Base-by-base conservation (phyloP, 176 grass and related monocot species). In the Tuctoria greenei region DNA sequence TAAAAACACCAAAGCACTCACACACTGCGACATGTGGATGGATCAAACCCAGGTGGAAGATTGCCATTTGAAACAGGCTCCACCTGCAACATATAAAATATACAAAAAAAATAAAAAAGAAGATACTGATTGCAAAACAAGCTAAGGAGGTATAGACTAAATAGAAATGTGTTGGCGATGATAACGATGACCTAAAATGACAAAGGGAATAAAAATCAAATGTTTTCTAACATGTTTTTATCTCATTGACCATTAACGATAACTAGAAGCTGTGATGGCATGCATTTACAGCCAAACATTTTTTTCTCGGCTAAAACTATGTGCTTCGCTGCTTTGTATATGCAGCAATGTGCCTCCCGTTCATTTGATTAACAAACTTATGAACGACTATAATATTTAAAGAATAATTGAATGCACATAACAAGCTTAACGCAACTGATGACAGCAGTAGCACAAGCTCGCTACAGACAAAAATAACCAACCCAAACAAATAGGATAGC, bases 31-130 rank as follows among this genome's bases (percentile, higher is more conserved):
- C 91, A 93, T 74, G 91, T 88, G 73, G 91, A 93, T 56, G 91
- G 79, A 88, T 93, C 91, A 88, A 93, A 93, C 66, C 91, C 88
- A 74, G 91, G 91, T 21, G 91, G 91, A 76, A 93, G 91, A 81
- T 93, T 93, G 85, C 91, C 91, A 88, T 89, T 93, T 83, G 91
- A 89, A 93, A 93, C 66, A 88, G 91, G 91, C 57, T 93, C 91
- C 88, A 93, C 88, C 91, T 93, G 91, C 91, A 90, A 90, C 86
- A 90, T 85, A 62, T 88, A 61, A 87, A 90, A 82, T 71, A 35
- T 77, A 85, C n/a, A 52, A 80, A 83, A 80, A 83, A 83, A 79
- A 76, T 69, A 79, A 82, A 82, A 73, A 77, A 57, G 74, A 92
- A 83, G 58, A 79, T 76, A 84, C 20, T 61, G 15, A 78, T 77